These are phyloP conservation scores for Aegle marmelos DNA, from an alignment of 345 rosid genomes.

Conservation along the genomic window DNA sequence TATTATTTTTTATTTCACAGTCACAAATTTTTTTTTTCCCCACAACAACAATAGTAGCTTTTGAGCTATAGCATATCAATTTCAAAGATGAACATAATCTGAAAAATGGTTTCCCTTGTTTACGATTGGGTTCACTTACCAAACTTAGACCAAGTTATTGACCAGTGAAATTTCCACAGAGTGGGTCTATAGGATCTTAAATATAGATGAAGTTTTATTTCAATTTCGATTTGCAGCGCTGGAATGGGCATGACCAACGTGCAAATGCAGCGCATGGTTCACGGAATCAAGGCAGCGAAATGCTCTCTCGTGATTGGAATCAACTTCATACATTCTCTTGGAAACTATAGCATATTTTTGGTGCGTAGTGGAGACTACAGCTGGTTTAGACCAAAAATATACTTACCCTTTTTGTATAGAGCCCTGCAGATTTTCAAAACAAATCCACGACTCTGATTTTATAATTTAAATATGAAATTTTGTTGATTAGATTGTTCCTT, in stretches of 20 bases:
- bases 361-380: not conserved
- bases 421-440: not conserved
- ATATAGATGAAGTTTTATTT: too few relatives aligned
- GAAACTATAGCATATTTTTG: not conserved
- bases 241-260: not conserved
- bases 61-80: too few relatives aligned
- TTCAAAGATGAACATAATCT: too few relatives aligned
- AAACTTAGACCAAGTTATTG: too few relatives aligned
- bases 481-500: not conserved
- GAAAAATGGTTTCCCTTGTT: too few relatives aligned
- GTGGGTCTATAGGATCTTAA: not conserved
- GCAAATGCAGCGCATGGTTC: not conserved
- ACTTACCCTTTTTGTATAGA: not conserved
- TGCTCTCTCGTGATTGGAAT: slow-evolving; percentile 4
- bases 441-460: not conserved
- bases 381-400: not conserved
- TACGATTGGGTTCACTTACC: too few relatives aligned
- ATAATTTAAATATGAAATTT: not conserved
- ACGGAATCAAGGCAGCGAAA: not conserved
- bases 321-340: not conserved
- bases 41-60: accelerated
- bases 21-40: too few relatives aligned
- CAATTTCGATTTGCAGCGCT: not conserved
- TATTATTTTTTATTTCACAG: too few relatives aligned
- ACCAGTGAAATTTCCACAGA: too few relatives aligned